Conservation (phyloP, 768 basidiomycete species). For the Sistotremastrum niveocremeum region DNA sequence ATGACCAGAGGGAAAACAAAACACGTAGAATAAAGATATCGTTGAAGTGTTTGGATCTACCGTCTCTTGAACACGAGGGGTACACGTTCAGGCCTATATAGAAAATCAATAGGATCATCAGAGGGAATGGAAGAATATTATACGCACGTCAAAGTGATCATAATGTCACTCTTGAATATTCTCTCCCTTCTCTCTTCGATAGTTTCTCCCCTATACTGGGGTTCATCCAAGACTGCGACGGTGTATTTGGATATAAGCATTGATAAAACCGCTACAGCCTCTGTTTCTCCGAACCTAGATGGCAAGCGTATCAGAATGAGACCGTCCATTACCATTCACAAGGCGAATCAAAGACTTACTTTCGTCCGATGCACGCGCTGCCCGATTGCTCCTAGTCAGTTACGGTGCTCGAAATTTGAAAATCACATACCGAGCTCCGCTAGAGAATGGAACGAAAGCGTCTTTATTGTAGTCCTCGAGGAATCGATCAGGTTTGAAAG, state of each 20-base stretch:
- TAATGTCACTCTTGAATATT: too few relatives aligned
- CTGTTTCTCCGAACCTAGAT: conserved; percentile 31
- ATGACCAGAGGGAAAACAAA: too few relatives aligned
- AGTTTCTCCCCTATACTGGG: conserved; percentile 31
- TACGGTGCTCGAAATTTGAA: too few relatives aligned
- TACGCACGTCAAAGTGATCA: too few relatives aligned
- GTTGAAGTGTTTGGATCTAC: too few relatives aligned
- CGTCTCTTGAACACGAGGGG: too few relatives aligned
- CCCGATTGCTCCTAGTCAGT: conserved; percentile 1
- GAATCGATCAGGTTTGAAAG: conserved; percentile 35
- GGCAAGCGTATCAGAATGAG: conserved; percentile 16
- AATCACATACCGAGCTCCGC: conserved; percentile 19
- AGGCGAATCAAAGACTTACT: conserved; percentile 14
- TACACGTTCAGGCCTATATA: too few relatives aligned
- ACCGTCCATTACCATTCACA: background rate
- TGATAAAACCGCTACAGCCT: conserved; percentile 35
- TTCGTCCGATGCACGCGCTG: conserved; percentile 33
- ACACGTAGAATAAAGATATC: too few relatives aligned
- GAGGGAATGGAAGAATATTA: too few relatives aligned
- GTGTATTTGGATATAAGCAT: conserved; percentile 33
- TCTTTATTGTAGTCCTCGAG: conserved; percentile 39
- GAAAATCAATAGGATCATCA: too few relatives aligned
- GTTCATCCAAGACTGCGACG: conserved; percentile 37
- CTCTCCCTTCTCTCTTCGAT: conserved; percentile 17
- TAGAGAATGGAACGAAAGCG: conserved; percentile 41